Evolutionary conservation across 2,329 filamentous ascomycete genomes (phyloP).

Genomic region (Fusarium clavum): DNA sequence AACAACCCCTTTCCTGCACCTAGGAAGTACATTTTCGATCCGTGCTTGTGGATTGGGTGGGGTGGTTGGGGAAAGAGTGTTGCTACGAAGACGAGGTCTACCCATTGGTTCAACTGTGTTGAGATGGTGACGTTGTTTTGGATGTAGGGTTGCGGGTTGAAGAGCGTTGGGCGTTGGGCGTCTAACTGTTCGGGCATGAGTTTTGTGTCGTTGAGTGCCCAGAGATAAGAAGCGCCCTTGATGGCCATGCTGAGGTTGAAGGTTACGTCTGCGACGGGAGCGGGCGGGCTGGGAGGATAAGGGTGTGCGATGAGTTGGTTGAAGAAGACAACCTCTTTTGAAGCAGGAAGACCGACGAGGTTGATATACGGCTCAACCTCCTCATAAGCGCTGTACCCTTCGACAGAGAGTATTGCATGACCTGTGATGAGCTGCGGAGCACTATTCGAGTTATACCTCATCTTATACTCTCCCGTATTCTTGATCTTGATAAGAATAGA

Average conservation of each 20-base stretch:
- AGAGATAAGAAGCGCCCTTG: constrained; percentile 61
- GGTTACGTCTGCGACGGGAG: constrained; percentile 58
- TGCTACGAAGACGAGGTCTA: constrained; percentile 66
- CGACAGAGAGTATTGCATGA: constrained; percentile 59
- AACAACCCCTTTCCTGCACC: constrained; percentile 64
- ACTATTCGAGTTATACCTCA: constrained; percentile 63
- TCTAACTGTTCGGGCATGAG: constrained; percentile 55
- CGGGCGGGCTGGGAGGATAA: constrained; percentile 60
- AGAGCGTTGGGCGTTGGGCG: constrained; percentile 57
- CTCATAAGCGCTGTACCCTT: constrained; percentile 33
- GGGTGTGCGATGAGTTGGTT: constrained; percentile 57
- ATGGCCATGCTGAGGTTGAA: constrained; percentile 57
- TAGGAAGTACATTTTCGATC: constrained; percentile 68
- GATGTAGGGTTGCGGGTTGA: constrained; percentile 51
- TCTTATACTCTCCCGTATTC: constrained; percentile 62
- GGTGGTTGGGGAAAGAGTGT: constrained; percentile 58
- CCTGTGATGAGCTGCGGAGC: constrained; percentile 67
- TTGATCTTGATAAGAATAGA: constrained; percentile 62
- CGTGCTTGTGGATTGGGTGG: constrained; percentile 74
- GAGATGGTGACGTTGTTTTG: constrained; percentile 61
- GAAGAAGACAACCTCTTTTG: constrained; percentile 57
- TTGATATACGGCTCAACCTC: constrained; percentile 60
- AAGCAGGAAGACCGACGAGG: constrained; percentile 59
- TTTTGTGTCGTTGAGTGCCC: constrained; percentile 63
- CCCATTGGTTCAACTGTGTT: constrained; percentile 62